These are phyloP conservation scores for Ephemerocybe angulata DNA, from an alignment of 768 basidiomycete species.

Conservation along the genomic window DNA sequence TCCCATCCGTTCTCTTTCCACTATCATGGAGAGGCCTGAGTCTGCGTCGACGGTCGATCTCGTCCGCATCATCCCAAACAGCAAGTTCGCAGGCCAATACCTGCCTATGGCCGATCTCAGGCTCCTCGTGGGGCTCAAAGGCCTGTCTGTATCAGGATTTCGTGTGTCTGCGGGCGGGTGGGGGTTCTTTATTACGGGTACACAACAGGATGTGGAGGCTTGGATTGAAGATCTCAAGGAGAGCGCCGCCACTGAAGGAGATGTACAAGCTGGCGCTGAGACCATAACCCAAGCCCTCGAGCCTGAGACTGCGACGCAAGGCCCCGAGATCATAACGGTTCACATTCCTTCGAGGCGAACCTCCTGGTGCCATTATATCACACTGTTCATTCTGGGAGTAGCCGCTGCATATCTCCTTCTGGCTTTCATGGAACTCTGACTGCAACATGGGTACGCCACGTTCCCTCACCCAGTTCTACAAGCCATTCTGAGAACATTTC, in stretches of 20 bases:
- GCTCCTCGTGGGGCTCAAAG: not conserved
- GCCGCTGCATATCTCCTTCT: too few species aligned
- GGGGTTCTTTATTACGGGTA: not conserved
- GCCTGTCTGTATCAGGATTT: not conserved
- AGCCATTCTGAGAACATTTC: too few species aligned
- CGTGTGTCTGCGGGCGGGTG: not conserved
- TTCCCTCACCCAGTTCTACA: too few species aligned
- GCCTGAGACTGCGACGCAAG: too few species aligned
- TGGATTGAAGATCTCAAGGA: not conserved
- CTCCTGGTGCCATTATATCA: too few species aligned
- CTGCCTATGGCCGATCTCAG: not conserved
- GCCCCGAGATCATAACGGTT: too few species aligned
- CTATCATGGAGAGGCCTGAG: not conserved
- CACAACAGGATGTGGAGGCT: not conserved
- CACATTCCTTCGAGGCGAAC: too few species aligned
- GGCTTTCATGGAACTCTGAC: too few species aligned
- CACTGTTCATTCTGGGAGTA: too few species aligned
- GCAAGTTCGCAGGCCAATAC: not conserved
- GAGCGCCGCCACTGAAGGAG: not conserved
- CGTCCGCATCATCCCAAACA: not conserved
- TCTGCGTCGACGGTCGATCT: not conserved
- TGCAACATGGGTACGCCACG: too few species aligned
- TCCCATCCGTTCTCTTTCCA: not conserved
- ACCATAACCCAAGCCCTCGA: too few species aligned
- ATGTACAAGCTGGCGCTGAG: not conserved